Evolutionary conservation across 108 stramenopile genomes (phyloP).

Genomic region (Fragilariopsis cylindrus): DNA sequence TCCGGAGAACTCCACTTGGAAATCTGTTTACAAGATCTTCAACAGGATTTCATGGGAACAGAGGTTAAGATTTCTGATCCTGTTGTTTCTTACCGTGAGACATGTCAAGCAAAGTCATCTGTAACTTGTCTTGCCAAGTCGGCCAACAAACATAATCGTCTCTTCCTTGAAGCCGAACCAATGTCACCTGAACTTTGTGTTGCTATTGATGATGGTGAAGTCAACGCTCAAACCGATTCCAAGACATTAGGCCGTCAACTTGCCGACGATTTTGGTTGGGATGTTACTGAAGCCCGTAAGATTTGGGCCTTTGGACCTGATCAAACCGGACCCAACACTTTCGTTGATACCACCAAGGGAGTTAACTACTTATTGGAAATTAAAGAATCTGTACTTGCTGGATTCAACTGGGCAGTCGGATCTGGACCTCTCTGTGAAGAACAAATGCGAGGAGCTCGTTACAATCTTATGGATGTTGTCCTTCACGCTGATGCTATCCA

Average conservation of each 20-base stretch:
- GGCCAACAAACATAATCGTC: constrained; percentile 99
- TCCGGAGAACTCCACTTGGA: constrained; percentile 99
- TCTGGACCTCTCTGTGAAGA: constrained; percentile 98
- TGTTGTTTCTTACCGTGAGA: constrained; percentile 99
- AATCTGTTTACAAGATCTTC: constrained; percentile 99
- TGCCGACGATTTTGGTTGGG: constrained; percentile 97
- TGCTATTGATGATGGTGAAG: constrained; percentile 97
- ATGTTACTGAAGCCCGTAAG: constrained; percentile 97
- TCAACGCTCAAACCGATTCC: constrained; percentile 85
- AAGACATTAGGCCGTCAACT: constrained; percentile 95
- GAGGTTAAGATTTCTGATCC: constrained; percentile 99
- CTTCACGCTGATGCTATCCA: constrained; percentile 99
- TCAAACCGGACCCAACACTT: constrained; percentile 97
- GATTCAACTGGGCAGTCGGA: constrained; percentile 98
- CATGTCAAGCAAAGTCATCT: constrained; percentile 90
- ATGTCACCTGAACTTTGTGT: constrained; percentile 87
- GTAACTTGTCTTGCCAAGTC: constrained; percentile 98
- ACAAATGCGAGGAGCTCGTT: constrained; percentile 95
- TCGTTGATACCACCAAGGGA: constrained; percentile 99
- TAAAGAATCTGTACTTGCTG: constrained; percentile 99
- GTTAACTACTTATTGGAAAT: constrained; percentile 99
- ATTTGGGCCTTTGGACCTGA: constrained; percentile 99
- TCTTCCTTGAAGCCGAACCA: constrained; percentile 91
- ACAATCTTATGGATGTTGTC: constrained; percentile 99
- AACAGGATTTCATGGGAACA: constrained; percentile 99